Evolutionary conservation across 2,329 filamentous ascomycete genomes (phyloP).

Genomic region (Pyrenophora seminiperda): DNA sequence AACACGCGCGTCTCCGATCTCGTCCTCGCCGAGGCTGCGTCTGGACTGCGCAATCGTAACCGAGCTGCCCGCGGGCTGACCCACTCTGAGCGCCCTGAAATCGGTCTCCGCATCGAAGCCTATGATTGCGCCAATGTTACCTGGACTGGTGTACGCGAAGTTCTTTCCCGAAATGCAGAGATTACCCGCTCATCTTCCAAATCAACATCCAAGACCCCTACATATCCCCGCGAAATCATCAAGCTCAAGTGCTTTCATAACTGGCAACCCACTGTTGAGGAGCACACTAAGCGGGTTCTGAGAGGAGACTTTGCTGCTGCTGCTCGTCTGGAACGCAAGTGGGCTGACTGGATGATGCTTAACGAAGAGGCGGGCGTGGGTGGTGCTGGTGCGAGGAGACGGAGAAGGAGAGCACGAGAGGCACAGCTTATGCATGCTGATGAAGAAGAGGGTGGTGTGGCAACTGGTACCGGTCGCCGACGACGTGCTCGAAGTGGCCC

Average conservation of each 20-base stretch:
- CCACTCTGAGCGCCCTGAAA: slow-evolving; percentile 39
- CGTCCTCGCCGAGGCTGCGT: slow-evolving; percentile 80
- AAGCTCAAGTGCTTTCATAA: slow-evolving; percentile 91
- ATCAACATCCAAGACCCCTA: slow-evolving; percentile 45
- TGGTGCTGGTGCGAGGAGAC: slow-evolving; percentile 67
- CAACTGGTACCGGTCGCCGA: slow-evolving; percentile 48
- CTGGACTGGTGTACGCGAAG: slow-evolving; percentile 87
- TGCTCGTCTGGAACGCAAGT: slow-evolving; percentile 81
- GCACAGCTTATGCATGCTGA: slow-evolving; percentile 79
- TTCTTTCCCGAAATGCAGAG: slow-evolving; percentile 83
- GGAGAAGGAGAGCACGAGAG: slow-evolving; percentile 78
- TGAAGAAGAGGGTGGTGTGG: slow-evolving; percentile 69
- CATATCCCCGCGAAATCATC: slow-evolving; percentile 79
- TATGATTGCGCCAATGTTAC: slow-evolving; percentile 93
- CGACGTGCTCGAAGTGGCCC: slow-evolving; percentile 55
- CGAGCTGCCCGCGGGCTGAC: slow-evolving; percentile 48
- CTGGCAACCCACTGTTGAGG: slow-evolving; percentile 92
- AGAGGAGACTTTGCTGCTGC: slow-evolving; percentile 76
- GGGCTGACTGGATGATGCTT: slow-evolving; percentile 93
- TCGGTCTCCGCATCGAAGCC: slow-evolving; percentile 76
- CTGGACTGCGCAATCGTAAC: slow-evolving; percentile 73
- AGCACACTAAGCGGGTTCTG: slow-evolving; percentile 86
- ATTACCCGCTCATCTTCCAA: slow-evolving; percentile 58
- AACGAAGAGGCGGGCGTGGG: slow-evolving; percentile 78
- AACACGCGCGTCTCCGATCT: slow-evolving; percentile 91